These are phyloP conservation scores for Aspergillus sclerotioniger DNA, from an alignment of 495 filamentous ascomycete genomes.

Conservation along the genomic window DNA sequence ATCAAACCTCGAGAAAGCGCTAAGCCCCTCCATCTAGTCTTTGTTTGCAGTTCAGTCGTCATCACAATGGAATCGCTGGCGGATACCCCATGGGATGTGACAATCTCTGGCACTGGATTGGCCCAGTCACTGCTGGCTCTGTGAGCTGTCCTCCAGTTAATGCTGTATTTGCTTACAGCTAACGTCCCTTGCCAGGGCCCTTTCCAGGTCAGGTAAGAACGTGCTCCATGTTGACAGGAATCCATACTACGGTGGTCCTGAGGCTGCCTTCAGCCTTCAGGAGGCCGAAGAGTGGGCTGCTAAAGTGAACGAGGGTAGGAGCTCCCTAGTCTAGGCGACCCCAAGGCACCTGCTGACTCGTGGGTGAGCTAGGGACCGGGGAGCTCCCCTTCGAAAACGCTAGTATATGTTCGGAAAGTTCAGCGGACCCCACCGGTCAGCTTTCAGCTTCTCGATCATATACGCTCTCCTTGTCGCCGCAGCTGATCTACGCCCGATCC, in stretches of 20 bases:
- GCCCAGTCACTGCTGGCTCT: conserved; percentile 88
- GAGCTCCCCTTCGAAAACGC: conserved; percentile 41
- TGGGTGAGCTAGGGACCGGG: conserved; percentile 31
- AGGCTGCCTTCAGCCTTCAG: conserved; percentile 83
- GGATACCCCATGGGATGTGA: conserved; percentile 84
- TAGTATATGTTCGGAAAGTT: conserved; percentile 25
- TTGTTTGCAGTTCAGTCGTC: conserved; percentile 19
- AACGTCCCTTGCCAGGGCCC: conserved; percentile 63
- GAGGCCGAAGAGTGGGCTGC: conserved; percentile 76
- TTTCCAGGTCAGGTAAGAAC: conserved; percentile 88
- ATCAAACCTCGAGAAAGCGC: conserved; percentile 21
- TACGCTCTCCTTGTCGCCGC: conserved; percentile 78
- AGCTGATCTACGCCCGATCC: conserved; percentile 82
- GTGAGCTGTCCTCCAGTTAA: conserved; percentile 56
- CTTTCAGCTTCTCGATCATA: conserved; percentile 73
- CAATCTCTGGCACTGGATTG: conserved; percentile 86
- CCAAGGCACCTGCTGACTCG: conserved; percentile 23
- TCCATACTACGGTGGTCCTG: conserved; percentile 79
- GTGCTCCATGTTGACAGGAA: conserved; percentile 89
- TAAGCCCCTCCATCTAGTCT: conserved; percentile 25
- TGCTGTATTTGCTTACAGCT: conserved; percentile 47
- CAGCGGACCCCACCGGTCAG: conserved; percentile 25
- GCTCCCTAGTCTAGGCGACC: neutral
- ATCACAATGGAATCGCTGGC: conserved; percentile 72
- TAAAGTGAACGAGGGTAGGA: conserved; percentile 46